phyloP scores from a whole-genome alignment of 495 filamentous ascomycete genomes.

The Cercophora newfieldiana region DNA sequence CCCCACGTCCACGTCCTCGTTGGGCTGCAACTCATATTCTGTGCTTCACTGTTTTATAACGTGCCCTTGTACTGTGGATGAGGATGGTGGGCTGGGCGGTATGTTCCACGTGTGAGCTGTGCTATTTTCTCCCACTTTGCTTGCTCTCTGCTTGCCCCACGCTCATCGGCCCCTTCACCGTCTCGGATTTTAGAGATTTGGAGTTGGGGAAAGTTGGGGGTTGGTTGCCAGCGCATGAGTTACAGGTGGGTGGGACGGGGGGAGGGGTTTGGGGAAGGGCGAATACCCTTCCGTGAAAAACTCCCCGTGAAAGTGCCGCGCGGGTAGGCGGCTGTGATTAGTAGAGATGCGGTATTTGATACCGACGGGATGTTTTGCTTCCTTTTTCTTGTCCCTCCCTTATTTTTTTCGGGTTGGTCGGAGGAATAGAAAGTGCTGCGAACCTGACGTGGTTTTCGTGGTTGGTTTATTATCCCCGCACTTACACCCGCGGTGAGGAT shows the following conservation, averaged over 20 bases:
- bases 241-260: not conserved
- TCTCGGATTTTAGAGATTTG: not conserved
- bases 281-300: not conserved
- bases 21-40: not conserved
- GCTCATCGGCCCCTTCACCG: not conserved
- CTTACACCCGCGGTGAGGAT: not conserved
- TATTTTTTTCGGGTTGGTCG: not conserved
- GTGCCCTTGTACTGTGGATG: not conserved
- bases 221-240: not conserved
- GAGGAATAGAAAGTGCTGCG: not conserved
- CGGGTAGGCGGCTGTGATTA: not conserved
- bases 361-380: not conserved
- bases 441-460: not conserved
- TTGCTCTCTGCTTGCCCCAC: not conserved
- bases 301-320: not conserved
- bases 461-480: not conserved
- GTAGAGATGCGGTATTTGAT: slow-evolving; percentile 10
- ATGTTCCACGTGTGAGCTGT: not conserved
- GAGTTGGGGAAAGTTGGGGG: not conserved
- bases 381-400: not conserved
- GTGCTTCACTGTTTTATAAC: no score
- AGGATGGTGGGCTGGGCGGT: no score
- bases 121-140: not conserved
- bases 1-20: not conserved
- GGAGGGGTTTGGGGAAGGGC: no score